phyloP scores from a whole-genome alignment of 441 rosid species.

The Adansonia grandidieri region DNA sequence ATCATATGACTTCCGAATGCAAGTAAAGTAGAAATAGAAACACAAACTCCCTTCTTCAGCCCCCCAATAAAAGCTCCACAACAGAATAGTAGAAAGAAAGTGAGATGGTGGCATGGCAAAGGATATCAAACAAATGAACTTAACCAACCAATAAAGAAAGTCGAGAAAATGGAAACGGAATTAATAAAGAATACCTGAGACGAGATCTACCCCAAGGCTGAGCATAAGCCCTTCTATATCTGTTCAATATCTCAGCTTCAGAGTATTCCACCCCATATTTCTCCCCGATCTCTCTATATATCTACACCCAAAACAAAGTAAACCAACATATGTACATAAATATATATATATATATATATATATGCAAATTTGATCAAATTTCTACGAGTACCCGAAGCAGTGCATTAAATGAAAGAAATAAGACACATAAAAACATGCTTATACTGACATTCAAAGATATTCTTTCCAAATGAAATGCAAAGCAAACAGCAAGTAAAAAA shows the following conservation, averaged over 20 bases:
- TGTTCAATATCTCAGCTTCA: slow-evolving; percentile 75
- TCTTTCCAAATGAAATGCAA: too few species aligned
- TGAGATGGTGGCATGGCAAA: background rate
- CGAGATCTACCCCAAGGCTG: slow-evolving; percentile 96
- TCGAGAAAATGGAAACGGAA: background rate
- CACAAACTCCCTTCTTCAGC: background rate
- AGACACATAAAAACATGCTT: too few species aligned
- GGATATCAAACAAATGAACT: background rate
- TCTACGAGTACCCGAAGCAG: too few species aligned
- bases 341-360: too few species aligned
- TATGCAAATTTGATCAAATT: too few species aligned
- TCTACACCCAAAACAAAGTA: slow-evolving; percentile 41
- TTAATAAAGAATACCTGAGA: slow-evolving; percentile 56
- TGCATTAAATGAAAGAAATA: too few species aligned
- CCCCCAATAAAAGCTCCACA: background rate
- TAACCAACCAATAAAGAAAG: too few species aligned
- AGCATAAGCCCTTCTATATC: slow-evolving; percentile 86
- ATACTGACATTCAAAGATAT: too few species aligned
- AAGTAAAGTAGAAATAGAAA: background rate
- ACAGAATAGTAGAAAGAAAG: background rate
- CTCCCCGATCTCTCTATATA: slow-evolving; percentile 79
- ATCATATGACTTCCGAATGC: background rate
- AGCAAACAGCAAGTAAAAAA: too few species aligned
- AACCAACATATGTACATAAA: too few species aligned
- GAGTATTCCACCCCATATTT: slow-evolving; percentile 89